Evolutionary conservation across 495 filamentous ascomycete genomes (phyloP), one percentile per base, ranked within the genome.

Genomic region (Aspergillus wentii): DNA sequence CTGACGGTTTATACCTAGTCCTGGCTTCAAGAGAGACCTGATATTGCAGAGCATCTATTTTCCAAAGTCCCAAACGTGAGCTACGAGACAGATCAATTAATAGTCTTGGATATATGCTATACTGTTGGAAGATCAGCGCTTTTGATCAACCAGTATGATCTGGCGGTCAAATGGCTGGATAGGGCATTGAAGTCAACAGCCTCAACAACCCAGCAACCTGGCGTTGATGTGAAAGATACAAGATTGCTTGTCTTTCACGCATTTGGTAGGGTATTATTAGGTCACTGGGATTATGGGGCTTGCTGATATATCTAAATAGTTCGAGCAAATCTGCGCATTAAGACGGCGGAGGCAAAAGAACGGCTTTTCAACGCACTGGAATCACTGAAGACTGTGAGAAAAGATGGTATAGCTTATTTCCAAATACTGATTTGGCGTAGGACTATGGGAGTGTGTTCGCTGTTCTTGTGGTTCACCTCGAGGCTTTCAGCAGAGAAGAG

Each of bases 21-120:
- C 18, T 91, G 81, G 83, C 69, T 73, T 31, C 79, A 86, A 51
- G 70, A 73, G 29, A 72, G 82, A 20, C 62, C 81, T 18, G 82
- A 90, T 40, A 69, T 94, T 20, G 85, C 87, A 8, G 85, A 92
- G 36, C 78, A 85, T 54, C 74, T 91, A 65, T 89, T 82, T 57
- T 64, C 64, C 11, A 84, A 85, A 46, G 54, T 72, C 6, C 60
- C 68, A 17, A 42, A 52, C 7, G 53, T 66, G 8, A 53, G 54
- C 5, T 43, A 50, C 3, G 40, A 52, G 3, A 60, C 74, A 7
- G 72, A 82, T 35, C 61, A 74, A 10, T 44, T 57, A 11, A 64
- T 69, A 16, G 69, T 88, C n/a, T 75, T 81, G 14, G 82, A 91
- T 48, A 59, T 80, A 11, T 66, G 88, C 10, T 85, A 81, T 36